These are phyloP conservation scores for Boletus edulis DNA, from an alignment of 768 basidiomycete genomes.

Conservation along the genomic window DNA sequence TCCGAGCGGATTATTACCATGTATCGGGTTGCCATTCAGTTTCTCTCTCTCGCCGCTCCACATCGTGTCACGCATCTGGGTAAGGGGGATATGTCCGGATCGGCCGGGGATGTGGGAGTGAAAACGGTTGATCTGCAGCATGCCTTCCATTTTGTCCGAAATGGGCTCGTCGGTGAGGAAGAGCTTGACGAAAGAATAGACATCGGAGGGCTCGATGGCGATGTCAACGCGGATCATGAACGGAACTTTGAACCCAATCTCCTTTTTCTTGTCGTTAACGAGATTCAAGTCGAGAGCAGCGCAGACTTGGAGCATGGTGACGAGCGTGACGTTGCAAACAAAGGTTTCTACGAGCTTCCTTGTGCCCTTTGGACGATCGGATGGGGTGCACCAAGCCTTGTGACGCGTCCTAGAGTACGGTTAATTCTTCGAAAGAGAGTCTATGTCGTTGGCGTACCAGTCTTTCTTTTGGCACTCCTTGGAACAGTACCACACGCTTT, in stretches of 20 bases:
- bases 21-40: background rate
- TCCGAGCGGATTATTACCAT: conserved; percentile 5
- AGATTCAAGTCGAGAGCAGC: conserved; percentile 13
- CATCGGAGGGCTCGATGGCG: conserved; percentile 12
- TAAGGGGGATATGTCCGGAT: conserved; percentile 8
- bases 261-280: conserved; percentile 1
- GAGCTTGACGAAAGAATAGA: conserved; percentile 3
- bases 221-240: conserved; percentile 16
- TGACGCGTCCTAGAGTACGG: conserved; percentile 8
- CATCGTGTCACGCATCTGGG: conserved; percentile 1
- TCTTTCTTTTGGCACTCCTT: conserved; percentile 20
- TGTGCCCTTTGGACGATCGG: conserved; percentile 14
- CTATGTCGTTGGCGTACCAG: conserved; percentile 3
- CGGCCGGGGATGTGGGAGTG: conserved; percentile 8
- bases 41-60: conserved; percentile 6
- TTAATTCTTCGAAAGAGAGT: background rate
- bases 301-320: conserved; percentile 8
- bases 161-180: conserved; percentile 5
- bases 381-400: conserved; percentile 6
- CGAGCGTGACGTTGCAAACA: conserved; percentile 3
- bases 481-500: conserved; percentile 22
- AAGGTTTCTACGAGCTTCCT: conserved; percentile 14
- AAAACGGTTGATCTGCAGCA: conserved; percentile 16
- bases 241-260: conserved; percentile 12
- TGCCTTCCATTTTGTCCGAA: conserved; percentile 6